These are phyloP conservation scores for Dalbergia oliveri DNA, from an alignment of 306 rosid genomes.

Conservation along the genomic window DNA sequence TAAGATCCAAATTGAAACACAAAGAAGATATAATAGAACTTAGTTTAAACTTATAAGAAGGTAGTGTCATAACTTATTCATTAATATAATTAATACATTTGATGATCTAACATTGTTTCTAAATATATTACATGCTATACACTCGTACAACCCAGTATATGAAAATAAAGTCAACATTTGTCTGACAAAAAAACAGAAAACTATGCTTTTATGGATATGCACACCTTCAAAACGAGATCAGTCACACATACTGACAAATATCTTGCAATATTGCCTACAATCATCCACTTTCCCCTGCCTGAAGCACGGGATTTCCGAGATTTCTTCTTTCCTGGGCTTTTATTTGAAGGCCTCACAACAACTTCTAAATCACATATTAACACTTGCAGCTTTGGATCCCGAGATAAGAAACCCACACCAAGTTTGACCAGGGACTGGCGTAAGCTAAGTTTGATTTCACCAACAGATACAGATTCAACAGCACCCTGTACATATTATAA, in stretches of 20 bases:
- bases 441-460: conserved; percentile 93
- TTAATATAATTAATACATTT: conserved; percentile 40
- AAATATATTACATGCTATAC: conserved; percentile 14
- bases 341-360: conserved; percentile 84
- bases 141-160: background rate
- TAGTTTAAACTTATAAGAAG: conserved; percentile 26
- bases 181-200: conserved; percentile 36
- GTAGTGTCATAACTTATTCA: conserved; percentile 10
- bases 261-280: conserved; percentile 87
- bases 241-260: conserved; percentile 89
- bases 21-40: conserved; percentile 34
- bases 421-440: conserved; percentile 91
- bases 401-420: conserved; percentile 89
- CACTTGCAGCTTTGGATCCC: conserved; percentile 93
- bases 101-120: conserved; percentile 31
- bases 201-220: conserved; percentile 26
- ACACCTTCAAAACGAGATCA: conserved; percentile 93
- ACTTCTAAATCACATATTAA: conserved; percentile 93
- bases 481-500: conserved; percentile 75
- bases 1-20: conserved; percentile 36
- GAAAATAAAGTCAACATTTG: conserved; percentile 30
- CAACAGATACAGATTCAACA: conserved; percentile 89
- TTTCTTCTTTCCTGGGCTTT: conserved; percentile 63
- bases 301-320: conserved; percentile 73
- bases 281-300: conserved; percentile 96